Conservation (phyloP, 768 basidiomycete species). For the Mycena haematopus region DNA sequence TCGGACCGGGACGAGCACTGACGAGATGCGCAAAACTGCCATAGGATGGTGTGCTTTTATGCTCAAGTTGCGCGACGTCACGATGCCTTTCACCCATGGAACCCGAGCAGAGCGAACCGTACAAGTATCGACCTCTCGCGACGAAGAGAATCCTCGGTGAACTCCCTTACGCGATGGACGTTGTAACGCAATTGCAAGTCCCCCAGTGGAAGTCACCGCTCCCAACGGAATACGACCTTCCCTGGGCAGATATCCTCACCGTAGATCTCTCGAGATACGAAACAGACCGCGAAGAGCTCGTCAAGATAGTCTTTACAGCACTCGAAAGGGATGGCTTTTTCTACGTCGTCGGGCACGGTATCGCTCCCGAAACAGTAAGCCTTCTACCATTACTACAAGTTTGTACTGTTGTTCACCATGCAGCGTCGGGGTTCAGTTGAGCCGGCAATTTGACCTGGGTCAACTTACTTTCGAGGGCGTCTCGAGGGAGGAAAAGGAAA, state of each 20-base stretch:
- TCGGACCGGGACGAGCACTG: constrained; percentile 16
- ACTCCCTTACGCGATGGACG: too few relatives aligned
- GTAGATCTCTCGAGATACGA: constrained; percentile 44
- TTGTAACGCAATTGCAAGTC: constrained; percentile 7
- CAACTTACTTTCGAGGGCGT: constrained; percentile 41
- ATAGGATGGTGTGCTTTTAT: constrained; percentile 23
- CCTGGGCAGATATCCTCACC: constrained; percentile 45
- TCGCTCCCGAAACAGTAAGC: constrained; percentile 34
- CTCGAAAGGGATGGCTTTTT: constrained; percentile 44
- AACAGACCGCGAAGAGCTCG: constrained; percentile 34
- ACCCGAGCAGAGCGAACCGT: neutral
- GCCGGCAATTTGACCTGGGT: constrained; percentile 40
- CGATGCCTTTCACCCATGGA: neutral
- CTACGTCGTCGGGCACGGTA: constrained; percentile 43
- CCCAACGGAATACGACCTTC: constrained; percentile 34
- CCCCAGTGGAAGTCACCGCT: constrained; percentile 35
- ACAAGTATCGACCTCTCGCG: neutral
- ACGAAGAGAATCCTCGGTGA: neutral
- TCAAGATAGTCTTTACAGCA: constrained; percentile 38
- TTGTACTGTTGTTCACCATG: neutral
- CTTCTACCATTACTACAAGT: too few relatives aligned
- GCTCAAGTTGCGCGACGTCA: constrained; percentile 16
- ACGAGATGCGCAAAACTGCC: neutral
- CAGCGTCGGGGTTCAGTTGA: constrained; percentile 29
- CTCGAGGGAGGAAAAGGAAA: constrained; percentile 39